A percentile compares a stretch with the other conserved stretches of the same genome.
Conservation (phyloP, 2,329 filamentous ascomycete species). For the Alternaria gaisen region DNA sequence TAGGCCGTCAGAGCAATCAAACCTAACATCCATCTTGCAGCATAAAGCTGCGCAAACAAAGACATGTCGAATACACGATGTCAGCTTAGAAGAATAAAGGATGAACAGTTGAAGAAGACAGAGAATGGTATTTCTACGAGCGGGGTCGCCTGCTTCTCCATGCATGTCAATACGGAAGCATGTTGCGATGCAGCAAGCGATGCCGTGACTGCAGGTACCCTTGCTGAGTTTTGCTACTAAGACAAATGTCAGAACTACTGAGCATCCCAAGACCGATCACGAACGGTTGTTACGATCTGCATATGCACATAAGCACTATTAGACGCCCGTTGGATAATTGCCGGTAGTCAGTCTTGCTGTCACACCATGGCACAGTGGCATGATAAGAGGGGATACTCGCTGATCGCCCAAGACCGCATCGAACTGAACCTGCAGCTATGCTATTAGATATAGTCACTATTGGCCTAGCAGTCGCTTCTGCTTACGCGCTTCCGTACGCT, state of each 20-base stretch:
- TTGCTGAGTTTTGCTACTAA: neutral
- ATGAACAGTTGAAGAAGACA: neutral
- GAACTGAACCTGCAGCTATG: no score
- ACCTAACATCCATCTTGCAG: constrained; percentile 18
- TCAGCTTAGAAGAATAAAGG: neutral
- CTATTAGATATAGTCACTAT: no score
- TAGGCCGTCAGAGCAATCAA: constrained; percentile 12
- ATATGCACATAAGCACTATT: no score
- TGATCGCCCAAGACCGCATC: no score
- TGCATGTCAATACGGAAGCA: neutral
- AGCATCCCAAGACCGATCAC: no score
- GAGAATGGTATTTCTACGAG: neutral
- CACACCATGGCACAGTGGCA: no score
- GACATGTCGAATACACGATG: constrained; percentile 6
- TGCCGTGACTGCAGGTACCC: neutral
- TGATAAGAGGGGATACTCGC: no score
- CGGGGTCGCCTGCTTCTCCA: constrained; percentile 1
- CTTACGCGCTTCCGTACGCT: no score
- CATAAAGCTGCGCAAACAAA: constrained; percentile 19
- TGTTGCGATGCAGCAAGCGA: constrained; percentile 1
- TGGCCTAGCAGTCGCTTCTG: no score
- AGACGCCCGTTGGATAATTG: no score
- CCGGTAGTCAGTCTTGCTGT: no score
- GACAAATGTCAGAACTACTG: neutral
- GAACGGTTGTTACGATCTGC: no score